Base-by-base conservation (phyloP, 441 rosid species). In the Dalechampia spathulata region DNA sequence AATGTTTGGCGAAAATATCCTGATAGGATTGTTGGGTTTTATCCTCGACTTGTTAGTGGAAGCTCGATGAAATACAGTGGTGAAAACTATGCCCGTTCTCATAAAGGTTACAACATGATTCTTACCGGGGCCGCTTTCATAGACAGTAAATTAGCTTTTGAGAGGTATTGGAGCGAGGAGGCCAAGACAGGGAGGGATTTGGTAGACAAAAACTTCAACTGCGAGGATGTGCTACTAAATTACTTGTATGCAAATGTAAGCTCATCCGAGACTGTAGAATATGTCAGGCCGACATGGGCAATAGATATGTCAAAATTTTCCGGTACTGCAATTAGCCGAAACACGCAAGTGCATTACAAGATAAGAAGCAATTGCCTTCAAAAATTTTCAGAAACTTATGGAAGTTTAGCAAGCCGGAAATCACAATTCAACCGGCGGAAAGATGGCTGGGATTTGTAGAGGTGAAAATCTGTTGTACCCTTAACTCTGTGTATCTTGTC, bases 51-150 rank as follows among this genome's bases (percentile, higher is more conserved):
- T 19, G 69, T 74, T 12, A 70, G 75, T 43, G 76, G 78, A 16
- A 78, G 60, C 52, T 79, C 77, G 4, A 67, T 87, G 78, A 71
- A 74, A 58, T 93, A 93, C 50, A 75, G 77, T 19, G 90, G 79
- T 0, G 99, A 93, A 79, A 87, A 79, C 56, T 83, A 75, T n/a
- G 99, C 96, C 6, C 74, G 96, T 30, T 57, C 19, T 13, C 87
- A 78, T 45, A 67, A 79, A 13, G 95, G 97, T 12, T 93, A 93
- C 52, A 93, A 93, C 48, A 72, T 93, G 89, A 81, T 93, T 55
- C 86, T 93, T n/a, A 93, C 99, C 0, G 99, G 99, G 16, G 99
- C 99, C 42, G 99, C 97, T 25, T 93, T 90, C 61, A 67, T 93
- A 6, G 95, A 93, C 57, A 64, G 51, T 15, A 66, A 67, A 40